Percentiles rank a stretch among this genome's conserved stretches.
Evolutionary conservation across 768 basidiomycete species (phyloP).

Genomic region (Boletus sp.): DNA sequence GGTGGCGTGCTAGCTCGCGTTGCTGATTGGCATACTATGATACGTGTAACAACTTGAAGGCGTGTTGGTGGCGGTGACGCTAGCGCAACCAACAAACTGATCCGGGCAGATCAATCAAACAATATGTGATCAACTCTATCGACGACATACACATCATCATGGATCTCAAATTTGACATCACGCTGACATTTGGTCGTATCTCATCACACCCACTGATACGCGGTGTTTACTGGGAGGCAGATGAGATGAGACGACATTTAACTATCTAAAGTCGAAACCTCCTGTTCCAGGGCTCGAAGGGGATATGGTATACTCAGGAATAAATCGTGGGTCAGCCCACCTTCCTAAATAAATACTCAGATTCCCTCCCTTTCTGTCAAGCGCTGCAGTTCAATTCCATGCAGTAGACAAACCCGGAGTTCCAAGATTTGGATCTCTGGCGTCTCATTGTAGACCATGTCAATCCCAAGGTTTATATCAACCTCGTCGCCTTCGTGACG

Average conservation of each 20-base stretch:
- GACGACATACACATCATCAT: background rate
- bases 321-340: too few relatives aligned
- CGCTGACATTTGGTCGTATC: background rate
- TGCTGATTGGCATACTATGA: background rate
- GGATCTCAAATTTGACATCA: background rate
- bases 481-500: too few relatives aligned
- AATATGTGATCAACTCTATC: background rate
- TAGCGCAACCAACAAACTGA: background rate
- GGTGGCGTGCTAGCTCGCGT: background rate
- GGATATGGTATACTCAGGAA: background rate
- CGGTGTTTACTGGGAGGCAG: background rate
- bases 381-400: too few relatives aligned
- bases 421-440: too few relatives aligned
- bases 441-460: too few relatives aligned
- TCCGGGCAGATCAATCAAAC: background rate
- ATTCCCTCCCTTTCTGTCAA: too few relatives aligned
- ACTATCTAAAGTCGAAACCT: background rate
- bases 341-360: too few relatives aligned
- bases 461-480: too few relatives aligned
- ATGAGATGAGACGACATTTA: background rate
- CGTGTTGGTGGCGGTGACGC: background rate
- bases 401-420: too few relatives aligned
- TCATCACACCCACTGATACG: background rate
- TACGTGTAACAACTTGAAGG: background rate
- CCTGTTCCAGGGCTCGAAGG: background rate